phyloP scores from a whole-genome alignment of 768 basidiomycete species.

The Dentipellis sp. region DNA sequence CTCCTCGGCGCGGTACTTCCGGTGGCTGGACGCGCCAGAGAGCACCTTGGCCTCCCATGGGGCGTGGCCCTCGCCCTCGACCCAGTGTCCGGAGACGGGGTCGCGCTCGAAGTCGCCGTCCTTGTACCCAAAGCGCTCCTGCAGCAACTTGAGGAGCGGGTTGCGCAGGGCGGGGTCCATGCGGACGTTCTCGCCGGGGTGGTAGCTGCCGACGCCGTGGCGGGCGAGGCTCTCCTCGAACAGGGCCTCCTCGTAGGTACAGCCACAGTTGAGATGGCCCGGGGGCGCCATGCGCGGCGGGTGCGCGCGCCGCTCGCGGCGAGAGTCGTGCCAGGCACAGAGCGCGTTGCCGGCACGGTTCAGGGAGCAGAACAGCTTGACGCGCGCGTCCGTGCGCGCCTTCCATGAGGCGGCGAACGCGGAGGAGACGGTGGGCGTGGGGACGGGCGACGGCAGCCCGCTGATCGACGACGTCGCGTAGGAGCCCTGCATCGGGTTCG shows the following conservation, averaged over 20 bases:
- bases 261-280: slow-evolving; percentile 78
- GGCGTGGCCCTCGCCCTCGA: slow-evolving; percentile 51
- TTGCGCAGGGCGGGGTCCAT: slow-evolving; percentile 86
- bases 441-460: slow-evolving; percentile 22
- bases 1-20: slow-evolving; percentile 29
- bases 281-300: slow-evolving; percentile 76
- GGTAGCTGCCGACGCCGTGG: slow-evolving; percentile 73
- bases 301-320: slow-evolving; percentile 67
- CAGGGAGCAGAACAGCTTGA: slow-evolving; percentile 64
- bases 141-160: slow-evolving; percentile 62
- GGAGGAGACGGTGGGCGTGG: slow-evolving; percentile 28
- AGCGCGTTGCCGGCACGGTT: slow-evolving; percentile 85
- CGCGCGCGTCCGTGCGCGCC: slow-evolving; percentile 63
- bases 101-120: slow-evolving; percentile 85
- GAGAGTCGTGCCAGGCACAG: slow-evolving; percentile 86
- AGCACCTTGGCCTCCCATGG: slow-evolving; percentile 53
- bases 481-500: slow-evolving; percentile 18
- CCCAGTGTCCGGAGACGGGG: slow-evolving; percentile 54
- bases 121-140: slow-evolving; percentile 66
- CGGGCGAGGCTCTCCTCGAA: slow-evolving; percentile 80
- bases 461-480: slow-evolving; percentile 12
- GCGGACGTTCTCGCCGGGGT: slow-evolving; percentile 75
- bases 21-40: slow-evolving; percentile 26
- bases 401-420: slow-evolving; percentile 59
- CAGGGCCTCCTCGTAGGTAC: slow-evolving; percentile 74